Evolutionary conservation across 345 rosid genomes (phyloP), one percentile per base, ranked within the genome.

Genomic region (Gossypium stocksii): DNA sequence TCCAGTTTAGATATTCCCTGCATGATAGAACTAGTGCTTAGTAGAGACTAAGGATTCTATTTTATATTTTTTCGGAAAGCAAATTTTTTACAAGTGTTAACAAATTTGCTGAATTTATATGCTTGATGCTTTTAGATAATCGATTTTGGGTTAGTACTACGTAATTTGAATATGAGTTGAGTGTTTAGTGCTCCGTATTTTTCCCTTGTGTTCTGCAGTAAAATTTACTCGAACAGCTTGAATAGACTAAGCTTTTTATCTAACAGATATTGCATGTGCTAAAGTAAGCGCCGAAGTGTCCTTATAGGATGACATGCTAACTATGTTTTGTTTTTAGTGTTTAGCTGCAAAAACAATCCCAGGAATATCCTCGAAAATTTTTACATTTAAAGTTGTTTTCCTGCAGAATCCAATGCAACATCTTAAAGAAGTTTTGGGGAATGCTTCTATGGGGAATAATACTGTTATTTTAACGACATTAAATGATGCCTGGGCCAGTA

Each of bases 401-500:
- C 16, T 61, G 56, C 66, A 81, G 87, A 63, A 2, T 73, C 71
- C 69, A 17, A 80, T 80, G 64, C 86, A 88, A 74, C 53, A 23
- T 17, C 94, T 94, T 4, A 85, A 86, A 66, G 88, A 78, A 14
- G 87, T 89, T 17, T 64, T 94, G 75, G 82, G 78, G 69, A 80
- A 74, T 34, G 97, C 97, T 52, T 92, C 97, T 1, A 87, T 73
- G 82, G 64, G 72, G 53, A 86, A 91, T 29, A 54, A 67, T 49
- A 92, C 97, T 29, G 92, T 94, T 65, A 87, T 94, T 49, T 78
- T 94, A 43, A 89, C 98, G 19, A 90, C 97, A 41, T 64, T 92
- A 66, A 92, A 94, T 73, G 90, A 89, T 77, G 97, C 97, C 0
- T 94, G 97, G 98, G 89, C 93, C 2, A 86, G 82, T 78, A 88